A percentile compares a stretch with the other conserved stretches of the same genome.
These are phyloP conservation scores for Elongisporangium undulatum DNA, from an alignment of 352 stramenopile species.

Conservation along the genomic window DNA sequence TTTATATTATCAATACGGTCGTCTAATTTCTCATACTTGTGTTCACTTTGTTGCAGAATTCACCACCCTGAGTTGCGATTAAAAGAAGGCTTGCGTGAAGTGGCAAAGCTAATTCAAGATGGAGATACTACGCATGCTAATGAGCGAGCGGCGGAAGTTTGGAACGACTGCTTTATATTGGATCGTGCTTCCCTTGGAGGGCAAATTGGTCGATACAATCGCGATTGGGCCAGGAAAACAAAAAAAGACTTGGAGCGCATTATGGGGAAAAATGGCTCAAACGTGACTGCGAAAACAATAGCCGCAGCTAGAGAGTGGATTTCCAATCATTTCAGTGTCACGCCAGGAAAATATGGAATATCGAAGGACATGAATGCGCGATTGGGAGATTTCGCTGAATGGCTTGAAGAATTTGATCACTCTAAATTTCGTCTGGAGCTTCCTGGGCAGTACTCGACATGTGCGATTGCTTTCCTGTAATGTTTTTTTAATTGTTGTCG, in stretches of 20 bases:
- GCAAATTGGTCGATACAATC: constrained; percentile 75
- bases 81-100: constrained; percentile 71
- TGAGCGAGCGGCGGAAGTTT: constrained; percentile 32
- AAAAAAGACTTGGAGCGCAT: constrained; percentile 68
- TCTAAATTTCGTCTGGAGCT: constrained; percentile 62
- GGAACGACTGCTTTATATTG: constrained; percentile 58
- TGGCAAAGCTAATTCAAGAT: constrained; percentile 58
- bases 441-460: constrained; percentile 69
- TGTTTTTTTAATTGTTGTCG: not conserved
- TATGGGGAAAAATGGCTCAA: constrained; percentile 55
- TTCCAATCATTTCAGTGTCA: constrained; percentile 62
- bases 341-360: constrained; percentile 63
- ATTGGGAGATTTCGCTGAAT: constrained; percentile 81
- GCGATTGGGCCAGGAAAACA: constrained; percentile 52
- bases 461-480: constrained; percentile 24
- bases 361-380: constrained; percentile 78
- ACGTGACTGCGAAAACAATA: constrained; percentile 51
- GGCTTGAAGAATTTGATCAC: constrained; percentile 83
- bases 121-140: constrained; percentile 27
- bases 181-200: constrained; percentile 43
- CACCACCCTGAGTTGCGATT: constrained; percentile 77
- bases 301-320: constrained; percentile 64
- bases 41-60: constrained; percentile 29
- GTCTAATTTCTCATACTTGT: constrained; percentile 8
- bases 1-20: not conserved